Conservation (phyloP, 2,329 filamentous ascomycete species). For the Sclerotiophoma versabilis region DNA sequence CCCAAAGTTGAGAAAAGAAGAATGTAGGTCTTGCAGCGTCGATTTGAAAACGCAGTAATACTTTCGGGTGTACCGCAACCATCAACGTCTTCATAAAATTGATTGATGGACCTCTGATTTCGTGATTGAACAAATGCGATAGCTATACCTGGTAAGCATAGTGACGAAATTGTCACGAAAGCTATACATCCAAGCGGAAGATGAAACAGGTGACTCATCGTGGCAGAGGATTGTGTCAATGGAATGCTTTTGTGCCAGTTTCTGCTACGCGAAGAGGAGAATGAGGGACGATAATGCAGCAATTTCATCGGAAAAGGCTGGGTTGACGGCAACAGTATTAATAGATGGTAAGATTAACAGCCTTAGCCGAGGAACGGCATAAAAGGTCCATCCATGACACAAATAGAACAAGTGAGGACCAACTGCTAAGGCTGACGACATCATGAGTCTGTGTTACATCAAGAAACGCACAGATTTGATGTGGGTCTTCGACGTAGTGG, state of each 20-base stretch:
- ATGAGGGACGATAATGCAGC: not conserved
- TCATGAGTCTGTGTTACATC: not conserved
- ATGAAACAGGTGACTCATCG: not conserved
- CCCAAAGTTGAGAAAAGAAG: constrained; percentile 1
- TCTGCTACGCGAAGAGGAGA: not conserved
- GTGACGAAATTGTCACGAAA: not conserved
- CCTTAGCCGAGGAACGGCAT: not conserved
- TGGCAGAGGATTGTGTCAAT: not conserved
- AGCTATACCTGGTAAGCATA: not conserved
- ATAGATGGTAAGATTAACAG: not conserved
- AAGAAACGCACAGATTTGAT: not conserved
- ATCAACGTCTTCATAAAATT: constrained; percentile 2
- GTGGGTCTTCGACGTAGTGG: not conserved
- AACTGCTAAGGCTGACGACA: not conserved
- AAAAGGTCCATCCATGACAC: not conserved
- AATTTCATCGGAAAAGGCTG: not conserved
- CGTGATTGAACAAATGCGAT: not conserved
- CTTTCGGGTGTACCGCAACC: constrained; percentile 2
- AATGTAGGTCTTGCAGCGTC: not conserved
- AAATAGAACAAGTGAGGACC: not conserved
- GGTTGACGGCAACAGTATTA: not conserved
- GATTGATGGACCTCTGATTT: not conserved
- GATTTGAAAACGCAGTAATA: constrained; percentile 1
- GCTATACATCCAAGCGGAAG: not conserved
- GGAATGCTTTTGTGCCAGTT: not conserved